Conservation (phyloP, 441 rosid species). For the Capsella rubella region DNA sequence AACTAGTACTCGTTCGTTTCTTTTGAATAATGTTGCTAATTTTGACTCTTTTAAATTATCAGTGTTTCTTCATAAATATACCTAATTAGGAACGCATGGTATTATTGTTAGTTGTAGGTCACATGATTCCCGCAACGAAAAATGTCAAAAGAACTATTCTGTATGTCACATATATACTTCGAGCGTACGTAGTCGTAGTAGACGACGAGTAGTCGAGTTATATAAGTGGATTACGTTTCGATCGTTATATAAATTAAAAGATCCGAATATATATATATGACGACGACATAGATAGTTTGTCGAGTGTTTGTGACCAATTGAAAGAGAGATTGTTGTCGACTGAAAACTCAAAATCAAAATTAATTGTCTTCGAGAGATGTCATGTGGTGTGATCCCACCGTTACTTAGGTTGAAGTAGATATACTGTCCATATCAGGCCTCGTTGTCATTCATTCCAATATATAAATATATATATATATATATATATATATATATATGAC, state of each 20-base stretch:
- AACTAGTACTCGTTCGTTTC: too few relatives aligned
- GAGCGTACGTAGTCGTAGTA: too few relatives aligned
- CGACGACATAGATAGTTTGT: constrained; percentile 32
- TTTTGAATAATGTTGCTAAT: too few relatives aligned
- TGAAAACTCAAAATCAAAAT: constrained; percentile 6
- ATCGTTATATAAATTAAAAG: neutral
- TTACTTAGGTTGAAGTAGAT: constrained; percentile 31
- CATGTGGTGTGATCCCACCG: constrained; percentile 34
- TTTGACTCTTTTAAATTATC: too few relatives aligned
- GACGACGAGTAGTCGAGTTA: too few relatives aligned
- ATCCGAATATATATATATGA: constrained; percentile 10
- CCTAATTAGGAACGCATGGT: too few relatives aligned
- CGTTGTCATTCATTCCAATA: constrained; percentile 6
- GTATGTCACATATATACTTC: too few relatives aligned
- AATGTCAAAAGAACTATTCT: too few relatives aligned
- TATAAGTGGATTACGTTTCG: neutral
- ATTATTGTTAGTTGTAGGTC: too few relatives aligned
- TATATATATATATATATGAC: neutral
- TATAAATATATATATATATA: too few relatives aligned
- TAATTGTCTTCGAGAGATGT: constrained; percentile 8
- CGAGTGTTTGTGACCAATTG: constrained; percentile 9
- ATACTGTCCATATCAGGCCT: constrained; percentile 27
- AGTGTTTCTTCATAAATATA: too few relatives aligned
- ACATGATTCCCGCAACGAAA: too few relatives aligned
- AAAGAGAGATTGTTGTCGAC: neutral